phyloP scores from a whole-genome alignment of 2,329 filamentous ascomycete genomes.

The Sporothrix brunneoviolacea region DNA sequence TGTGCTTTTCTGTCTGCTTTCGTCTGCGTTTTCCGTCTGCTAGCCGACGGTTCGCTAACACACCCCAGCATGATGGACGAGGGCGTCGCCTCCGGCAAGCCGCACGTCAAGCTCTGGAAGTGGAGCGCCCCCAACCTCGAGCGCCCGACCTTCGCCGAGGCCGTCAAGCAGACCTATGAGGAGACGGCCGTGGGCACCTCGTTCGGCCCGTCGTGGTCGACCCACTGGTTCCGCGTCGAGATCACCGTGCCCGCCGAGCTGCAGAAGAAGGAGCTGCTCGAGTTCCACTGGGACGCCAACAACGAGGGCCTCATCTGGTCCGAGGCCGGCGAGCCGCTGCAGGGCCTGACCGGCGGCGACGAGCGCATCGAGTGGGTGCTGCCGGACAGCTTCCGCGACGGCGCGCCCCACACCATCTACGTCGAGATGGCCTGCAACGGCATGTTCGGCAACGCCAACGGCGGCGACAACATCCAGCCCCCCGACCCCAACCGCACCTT shows the following conservation, averaged over 20 bases:
- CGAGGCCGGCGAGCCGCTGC: constrained; percentile 79
- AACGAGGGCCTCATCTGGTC: constrained; percentile 95
- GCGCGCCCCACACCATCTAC: constrained; percentile 82
- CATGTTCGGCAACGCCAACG: constrained; percentile 92
- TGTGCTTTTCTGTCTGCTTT: background rate
- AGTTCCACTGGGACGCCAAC: constrained; percentile 92
- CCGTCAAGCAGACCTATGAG: constrained; percentile 65
- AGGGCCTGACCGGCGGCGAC: constrained; percentile 83
- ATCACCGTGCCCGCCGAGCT: constrained; percentile 71
- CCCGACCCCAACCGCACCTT: constrained; percentile 81
- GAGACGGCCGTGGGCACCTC: constrained; percentile 66
- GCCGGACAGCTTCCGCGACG: constrained; percentile 73
- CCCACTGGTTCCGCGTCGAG: constrained; percentile 90
- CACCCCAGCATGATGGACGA: constrained; percentile 62
- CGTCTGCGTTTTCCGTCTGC: background rate
- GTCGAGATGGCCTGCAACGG: constrained; percentile 98
- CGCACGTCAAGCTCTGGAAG: constrained; percentile 76
- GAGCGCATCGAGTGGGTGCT: constrained; percentile 90
- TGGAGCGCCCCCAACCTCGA: constrained; percentile 75
- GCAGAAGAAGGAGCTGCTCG: constrained; percentile 70
- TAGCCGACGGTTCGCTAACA: too few species aligned
- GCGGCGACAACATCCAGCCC: constrained; percentile 77
- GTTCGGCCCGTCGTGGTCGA: constrained; percentile 94
- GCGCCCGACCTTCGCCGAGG: constrained; percentile 81
- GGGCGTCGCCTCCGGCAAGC: constrained; percentile 56